phyloP scores from a whole-genome alignment of 2,329 filamentous ascomycete species.

The Alternaria novae-zelandiae region DNA sequence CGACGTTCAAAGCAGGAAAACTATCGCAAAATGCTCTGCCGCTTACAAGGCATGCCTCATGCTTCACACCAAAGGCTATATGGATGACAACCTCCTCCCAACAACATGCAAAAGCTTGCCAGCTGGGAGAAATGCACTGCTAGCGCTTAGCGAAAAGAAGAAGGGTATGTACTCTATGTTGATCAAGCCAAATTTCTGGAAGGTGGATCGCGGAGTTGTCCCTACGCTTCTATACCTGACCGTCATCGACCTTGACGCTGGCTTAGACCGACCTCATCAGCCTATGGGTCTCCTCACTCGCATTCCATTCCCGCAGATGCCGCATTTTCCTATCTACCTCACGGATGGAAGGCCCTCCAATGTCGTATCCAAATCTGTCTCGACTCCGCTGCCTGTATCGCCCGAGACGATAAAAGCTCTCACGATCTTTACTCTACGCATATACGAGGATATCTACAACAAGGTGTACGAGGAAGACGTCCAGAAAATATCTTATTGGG shows the following conservation, averaged over 20 bases:
- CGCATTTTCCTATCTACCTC: constrained; percentile 75
- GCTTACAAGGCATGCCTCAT: constrained; percentile 82
- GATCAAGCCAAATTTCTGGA: constrained; percentile 80
- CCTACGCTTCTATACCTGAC: constrained; percentile 67
- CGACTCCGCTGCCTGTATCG: constrained; percentile 53
- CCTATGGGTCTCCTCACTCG: constrained; percentile 77
- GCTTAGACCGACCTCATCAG: constrained; percentile 65
- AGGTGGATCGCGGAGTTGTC: constrained; percentile 48
- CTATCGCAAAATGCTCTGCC: constrained; percentile 83
- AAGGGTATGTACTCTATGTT: constrained; percentile 77
- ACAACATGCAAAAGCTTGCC: constrained; percentile 74
- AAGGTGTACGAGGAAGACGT: constrained; percentile 75
- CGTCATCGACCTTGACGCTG: constrained; percentile 66
- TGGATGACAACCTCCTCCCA: constrained; percentile 78
- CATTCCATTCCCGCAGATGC: constrained; percentile 66
- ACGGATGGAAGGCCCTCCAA: constrained; percentile 66
- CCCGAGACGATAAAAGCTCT: constrained; percentile 60
- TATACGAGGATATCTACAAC: constrained; percentile 88
- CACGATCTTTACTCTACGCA: constrained; percentile 73
- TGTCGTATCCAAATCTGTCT: constrained; percentile 59
- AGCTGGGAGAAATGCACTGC: constrained; percentile 81
- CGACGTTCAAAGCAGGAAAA: constrained; percentile 69
- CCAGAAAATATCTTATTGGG: constrained; percentile 78
- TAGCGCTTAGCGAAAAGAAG: constrained; percentile 83
- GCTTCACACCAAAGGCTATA: constrained; percentile 68